These are phyloP conservation scores for Eutrema japonicum DNA, from an alignment of 345 rosid species.

Conservation along the genomic window DNA sequence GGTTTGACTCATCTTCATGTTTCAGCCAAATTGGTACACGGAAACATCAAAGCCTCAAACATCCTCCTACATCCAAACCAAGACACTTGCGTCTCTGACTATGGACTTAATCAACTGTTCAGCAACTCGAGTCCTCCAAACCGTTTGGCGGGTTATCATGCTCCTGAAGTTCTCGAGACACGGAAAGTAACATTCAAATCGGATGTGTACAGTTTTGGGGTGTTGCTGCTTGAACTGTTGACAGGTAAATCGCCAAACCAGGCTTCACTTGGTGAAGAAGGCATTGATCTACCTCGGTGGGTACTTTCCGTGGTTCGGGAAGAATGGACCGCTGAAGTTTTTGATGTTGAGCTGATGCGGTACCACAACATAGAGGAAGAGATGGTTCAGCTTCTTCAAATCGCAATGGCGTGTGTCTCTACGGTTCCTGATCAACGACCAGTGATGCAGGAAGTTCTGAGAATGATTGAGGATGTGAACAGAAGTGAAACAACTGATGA, in stretches of 20 bases:
- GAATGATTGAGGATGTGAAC: slow-evolving; percentile 92
- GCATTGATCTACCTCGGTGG: slow-evolving; percentile 96
- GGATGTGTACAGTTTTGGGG: slow-evolving; percentile 96
- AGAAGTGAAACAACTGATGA: slow-evolving; percentile 78
- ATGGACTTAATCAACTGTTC: slow-evolving; percentile 80
- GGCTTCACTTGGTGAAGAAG: slow-evolving; percentile 94
- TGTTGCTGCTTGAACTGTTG: slow-evolving; percentile 74
- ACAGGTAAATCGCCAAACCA: slow-evolving; percentile 97
- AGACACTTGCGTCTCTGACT: slow-evolving; percentile 69
- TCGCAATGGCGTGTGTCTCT: slow-evolving; percentile 91
- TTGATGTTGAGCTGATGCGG: slow-evolving; percentile 91
- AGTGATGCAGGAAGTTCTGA: slow-evolving; percentile 73
- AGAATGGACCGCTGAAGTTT: slow-evolving; percentile 99
- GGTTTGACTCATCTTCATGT: slow-evolving; percentile 81
- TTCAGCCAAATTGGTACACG: slow-evolving; percentile 71
- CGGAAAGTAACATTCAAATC: slow-evolving; percentile 80
- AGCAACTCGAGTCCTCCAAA: slow-evolving; percentile 63
- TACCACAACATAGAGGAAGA: slow-evolving; percentile 94
- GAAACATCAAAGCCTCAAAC: slow-evolving; percentile 93
- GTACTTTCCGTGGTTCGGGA: slow-evolving; percentile 96
- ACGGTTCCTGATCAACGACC: slow-evolving; percentile 93
- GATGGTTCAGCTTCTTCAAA: slow-evolving; percentile 95
- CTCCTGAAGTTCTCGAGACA: slow-evolving; percentile 87
- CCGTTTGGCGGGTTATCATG: slow-evolving; percentile 88
- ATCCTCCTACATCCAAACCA: slow-evolving; percentile 76